These are phyloP conservation scores for Pezizomycotina sp. DNA, from an alignment of 2,329 filamentous ascomycete genomes.

Conservation along the genomic window DNA sequence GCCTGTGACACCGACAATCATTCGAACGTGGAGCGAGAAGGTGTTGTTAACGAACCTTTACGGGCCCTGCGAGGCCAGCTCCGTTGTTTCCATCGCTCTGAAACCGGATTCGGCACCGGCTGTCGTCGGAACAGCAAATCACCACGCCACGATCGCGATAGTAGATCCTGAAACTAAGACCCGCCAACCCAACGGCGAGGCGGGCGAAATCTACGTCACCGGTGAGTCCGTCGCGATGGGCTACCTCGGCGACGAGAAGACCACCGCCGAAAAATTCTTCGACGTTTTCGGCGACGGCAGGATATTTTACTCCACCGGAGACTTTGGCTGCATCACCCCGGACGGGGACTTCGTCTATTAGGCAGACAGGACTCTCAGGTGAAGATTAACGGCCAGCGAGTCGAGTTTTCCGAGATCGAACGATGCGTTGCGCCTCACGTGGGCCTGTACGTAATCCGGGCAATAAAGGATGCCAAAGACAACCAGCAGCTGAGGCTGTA, in stretches of 20 bases:
- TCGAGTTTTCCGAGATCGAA: conserved; percentile 1
- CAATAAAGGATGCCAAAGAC: too few species aligned
- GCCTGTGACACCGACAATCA: too few species aligned
- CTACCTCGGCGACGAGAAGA: background rate
- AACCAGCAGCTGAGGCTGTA: too few species aligned
- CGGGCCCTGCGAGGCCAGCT: too few species aligned
- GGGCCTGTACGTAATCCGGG: too few species aligned
- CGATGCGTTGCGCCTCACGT: background rate
- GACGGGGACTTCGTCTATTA: background rate
- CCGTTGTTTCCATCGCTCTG: too few species aligned
- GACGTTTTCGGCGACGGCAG: background rate
- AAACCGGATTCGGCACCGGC: too few species aligned
- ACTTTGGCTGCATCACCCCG: background rate
- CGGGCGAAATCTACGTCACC: background rate
- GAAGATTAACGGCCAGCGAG: conserved; percentile 1
- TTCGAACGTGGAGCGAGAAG: too few species aligned
- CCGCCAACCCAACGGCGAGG: background rate
- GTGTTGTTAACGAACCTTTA: too few species aligned
- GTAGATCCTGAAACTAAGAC: background rate
- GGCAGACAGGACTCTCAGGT: background rate
- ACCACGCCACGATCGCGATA: too few species aligned
- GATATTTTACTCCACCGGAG: background rate
- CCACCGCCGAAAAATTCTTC: background rate
- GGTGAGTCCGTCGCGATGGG: background rate
- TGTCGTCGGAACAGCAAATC: too few species aligned